Evolutionary conservation across 805 yeast species (phyloP), one percentile per base, ranked within the genome.

Genomic region (Candida coquimbonensis): DNA sequence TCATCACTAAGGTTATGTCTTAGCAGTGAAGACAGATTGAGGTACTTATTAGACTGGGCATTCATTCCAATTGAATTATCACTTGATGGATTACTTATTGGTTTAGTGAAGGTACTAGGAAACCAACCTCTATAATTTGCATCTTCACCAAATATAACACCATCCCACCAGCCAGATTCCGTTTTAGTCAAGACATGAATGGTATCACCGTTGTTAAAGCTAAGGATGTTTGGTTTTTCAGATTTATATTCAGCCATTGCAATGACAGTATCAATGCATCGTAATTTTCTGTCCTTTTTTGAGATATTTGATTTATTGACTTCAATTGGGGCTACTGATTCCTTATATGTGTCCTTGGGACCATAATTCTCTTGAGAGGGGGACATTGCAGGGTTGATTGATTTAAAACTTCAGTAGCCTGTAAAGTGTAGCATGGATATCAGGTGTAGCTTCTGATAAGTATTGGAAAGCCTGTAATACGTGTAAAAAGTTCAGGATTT

Each of bases 141-240:
- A 6, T 59, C 62, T 9, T 52, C 50, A 48, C 55, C 45, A 47
- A 55, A 42, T 34, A 68, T 52, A 16, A 83, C 70, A 11, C 96
- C 96, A 61, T 88, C 96, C 93, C 95, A 87, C 96, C 96, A 88
- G 3, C 88, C 86, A 3, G 78, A 61, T 36, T 74, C 76, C 14
- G 78, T 69, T 49, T 83, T 83, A 14, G 73, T 60, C n/a, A 86
- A 59, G 13, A 88, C 93, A 53, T 82, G 76, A 1, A 88, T 66
- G 4, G 83, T 72, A 51, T 85, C 95, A 17, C 89, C 91, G n/a
- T 74, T 66, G 44, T 63, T 64, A 19, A 84, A 63, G 21, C 75
- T 73, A 36, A 83, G 64, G 39, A 78, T 73, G 37, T 75, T 72
- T 1, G 77, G 67, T 45, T 71, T 73, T 3, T 76, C 76, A 5